Conservation (phyloP, 2,329 filamentous ascomycete genomes). For the Scedosporium minutisporum region DNA sequence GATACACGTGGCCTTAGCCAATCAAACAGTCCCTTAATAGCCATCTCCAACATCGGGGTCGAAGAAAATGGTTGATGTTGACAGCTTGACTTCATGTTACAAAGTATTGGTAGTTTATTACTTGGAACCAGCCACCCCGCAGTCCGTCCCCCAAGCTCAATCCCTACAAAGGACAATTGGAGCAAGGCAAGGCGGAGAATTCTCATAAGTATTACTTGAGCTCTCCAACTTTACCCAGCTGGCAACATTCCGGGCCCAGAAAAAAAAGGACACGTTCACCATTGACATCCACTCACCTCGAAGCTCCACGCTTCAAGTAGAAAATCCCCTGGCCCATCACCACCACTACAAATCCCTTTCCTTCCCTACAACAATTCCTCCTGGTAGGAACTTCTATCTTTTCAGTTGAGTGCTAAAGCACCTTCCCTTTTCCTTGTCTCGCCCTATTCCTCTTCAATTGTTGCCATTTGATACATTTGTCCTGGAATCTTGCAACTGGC, state of each 20-base stretch:
- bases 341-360: neutral
- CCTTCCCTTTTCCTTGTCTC: neutral
- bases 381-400: neutral
- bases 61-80: neutral
- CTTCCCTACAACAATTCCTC: neutral
- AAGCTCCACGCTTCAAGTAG: neutral
- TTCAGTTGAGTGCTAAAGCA: slow-evolving; percentile 1
- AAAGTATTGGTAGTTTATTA: neutral
- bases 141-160: neutral
- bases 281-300: neutral
- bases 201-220: neutral
- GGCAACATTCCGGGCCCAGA: neutral
- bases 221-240: slow-evolving; percentile 7
- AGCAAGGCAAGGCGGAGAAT: slow-evolving; percentile 4
- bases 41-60: neutral
- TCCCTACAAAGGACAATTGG: neutral
- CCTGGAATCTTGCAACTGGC: too few species aligned
- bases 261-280: slow-evolving; percentile 6
- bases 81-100: neutral
- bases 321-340: neutral
- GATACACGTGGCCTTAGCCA: neutral
- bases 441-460: neutral
- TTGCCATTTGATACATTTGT: neutral
- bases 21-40: neutral
- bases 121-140: neutral